A percentile compares a stretch with the other conserved stretches of the same genome.
Conservation (phyloP, 2,329 filamentous ascomycete genomes). For the Ophiognomonia clavigignenti-juglandacearum region DNA sequence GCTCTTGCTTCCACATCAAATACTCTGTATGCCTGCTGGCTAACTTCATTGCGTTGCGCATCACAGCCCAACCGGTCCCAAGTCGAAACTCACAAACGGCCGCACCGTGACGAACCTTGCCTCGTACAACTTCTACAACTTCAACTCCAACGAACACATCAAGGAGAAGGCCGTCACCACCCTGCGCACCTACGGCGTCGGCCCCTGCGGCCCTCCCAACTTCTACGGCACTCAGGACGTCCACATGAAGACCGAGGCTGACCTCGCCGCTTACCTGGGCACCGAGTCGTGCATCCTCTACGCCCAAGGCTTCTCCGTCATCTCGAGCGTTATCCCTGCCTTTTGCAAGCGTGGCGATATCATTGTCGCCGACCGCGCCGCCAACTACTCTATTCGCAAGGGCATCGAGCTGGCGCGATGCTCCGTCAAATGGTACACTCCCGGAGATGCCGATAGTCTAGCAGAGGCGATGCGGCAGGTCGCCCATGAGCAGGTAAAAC, state of each 20-base stretch:
- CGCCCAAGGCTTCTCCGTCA: slow-evolving; percentile 91
- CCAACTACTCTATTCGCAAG: slow-evolving; percentile 91
- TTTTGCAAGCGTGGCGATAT: slow-evolving; percentile 97
- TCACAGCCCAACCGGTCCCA: slow-evolving; percentile 77
- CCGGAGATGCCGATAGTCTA: slow-evolving; percentile 93
- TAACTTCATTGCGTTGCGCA: not conserved
- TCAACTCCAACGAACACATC: slow-evolving; percentile 85
- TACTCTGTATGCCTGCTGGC: not conserved
- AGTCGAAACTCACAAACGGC: slow-evolving; percentile 81
- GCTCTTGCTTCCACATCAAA: no score
- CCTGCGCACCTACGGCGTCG: slow-evolving; percentile 90
- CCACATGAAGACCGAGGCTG: slow-evolving; percentile 92
- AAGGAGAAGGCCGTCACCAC: slow-evolving; percentile 95
- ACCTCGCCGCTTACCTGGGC: slow-evolving; percentile 86
- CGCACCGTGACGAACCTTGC: slow-evolving; percentile 90
- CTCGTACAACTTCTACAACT: slow-evolving; percentile 97
- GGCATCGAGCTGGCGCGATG: slow-evolving; percentile 90
- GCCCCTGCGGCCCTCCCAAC: slow-evolving; percentile 91
- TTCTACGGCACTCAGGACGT: slow-evolving; percentile 99
- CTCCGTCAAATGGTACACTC: slow-evolving; percentile 88
- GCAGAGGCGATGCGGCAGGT: slow-evolving; percentile 81
- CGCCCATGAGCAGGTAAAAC: slow-evolving; percentile 76
- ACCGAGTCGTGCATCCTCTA: slow-evolving; percentile 90
- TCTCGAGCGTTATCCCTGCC: slow-evolving; percentile 92
- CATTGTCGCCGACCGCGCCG: slow-evolving; percentile 89